phyloP scores from a whole-genome alignment of 2,329 filamentous ascomycete species.

The Endoconidiophora polonica region DNA sequence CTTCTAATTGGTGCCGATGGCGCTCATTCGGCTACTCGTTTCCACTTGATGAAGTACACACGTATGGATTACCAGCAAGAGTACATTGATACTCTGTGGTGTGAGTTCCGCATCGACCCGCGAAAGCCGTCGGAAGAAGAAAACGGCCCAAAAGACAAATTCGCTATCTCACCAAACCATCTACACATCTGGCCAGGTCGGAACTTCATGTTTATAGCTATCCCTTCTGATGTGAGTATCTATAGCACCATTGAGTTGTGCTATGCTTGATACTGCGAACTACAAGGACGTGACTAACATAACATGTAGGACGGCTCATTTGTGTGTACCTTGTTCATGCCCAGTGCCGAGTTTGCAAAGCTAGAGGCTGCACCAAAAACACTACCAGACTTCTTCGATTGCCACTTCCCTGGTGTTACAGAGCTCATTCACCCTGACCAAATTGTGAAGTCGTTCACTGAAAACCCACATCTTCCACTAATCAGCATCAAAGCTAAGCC shows the following conservation, averaged over 20 bases:
- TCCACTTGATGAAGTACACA: slow-evolving; percentile 89
- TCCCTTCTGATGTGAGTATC: slow-evolving; percentile 47
- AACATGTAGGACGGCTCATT: slow-evolving; percentile 60
- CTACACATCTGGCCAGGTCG: slow-evolving; percentile 94
- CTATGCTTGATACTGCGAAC: background rate
- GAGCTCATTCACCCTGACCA: slow-evolving; percentile 49
- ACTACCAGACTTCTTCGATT: slow-evolving; percentile 59
- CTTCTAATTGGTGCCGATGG: slow-evolving; percentile 90
- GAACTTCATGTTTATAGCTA: slow-evolving; percentile 96
- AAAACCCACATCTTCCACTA: slow-evolving; percentile 78
- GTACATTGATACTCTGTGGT: slow-evolving; percentile 96
- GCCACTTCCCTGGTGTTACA: slow-evolving; percentile 75
- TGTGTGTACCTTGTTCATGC: slow-evolving; percentile 85
- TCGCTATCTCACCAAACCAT: slow-evolving; percentile 77
- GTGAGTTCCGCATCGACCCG: slow-evolving; percentile 71
- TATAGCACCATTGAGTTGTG: background rate
- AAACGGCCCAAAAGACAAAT: slow-evolving; percentile 25
- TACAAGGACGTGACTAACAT: background rate
- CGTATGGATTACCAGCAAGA: slow-evolving; percentile 83
- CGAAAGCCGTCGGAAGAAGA: slow-evolving; percentile 25
- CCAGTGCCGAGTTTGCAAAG: slow-evolving; percentile 47
- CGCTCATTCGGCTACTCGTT: slow-evolving; percentile 78
- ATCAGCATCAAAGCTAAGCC: slow-evolving; percentile 88
- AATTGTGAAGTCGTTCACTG: slow-evolving; percentile 56
- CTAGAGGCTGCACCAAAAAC: slow-evolving; percentile 46